Percentiles rank a stretch among this genome's conserved stretches.
Evolutionary conservation across 106 monocot genomes (phyloP).

Genomic region (Vanilla planifolia): DNA sequence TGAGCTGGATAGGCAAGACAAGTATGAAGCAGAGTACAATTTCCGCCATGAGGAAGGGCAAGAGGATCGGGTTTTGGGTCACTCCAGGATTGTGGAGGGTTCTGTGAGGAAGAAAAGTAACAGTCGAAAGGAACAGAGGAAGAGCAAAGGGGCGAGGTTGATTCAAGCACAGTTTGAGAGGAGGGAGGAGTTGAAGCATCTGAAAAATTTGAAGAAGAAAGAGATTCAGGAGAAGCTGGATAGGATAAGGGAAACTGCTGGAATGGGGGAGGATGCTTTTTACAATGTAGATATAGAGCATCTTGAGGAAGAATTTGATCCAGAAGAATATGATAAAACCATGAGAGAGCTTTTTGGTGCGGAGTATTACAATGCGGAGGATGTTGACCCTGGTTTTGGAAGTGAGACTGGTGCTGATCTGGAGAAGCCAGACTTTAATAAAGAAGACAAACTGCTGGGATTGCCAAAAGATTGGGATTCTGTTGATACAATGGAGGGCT

Average conservation of each 20-base stretch:
- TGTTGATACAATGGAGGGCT: constrained; percentile 30
- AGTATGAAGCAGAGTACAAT: constrained; percentile 73
- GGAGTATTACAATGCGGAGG: constrained; percentile 70
- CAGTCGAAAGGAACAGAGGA: constrained; percentile 76
- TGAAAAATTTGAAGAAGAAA: constrained; percentile 98
- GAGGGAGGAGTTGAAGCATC: constrained; percentile 82
- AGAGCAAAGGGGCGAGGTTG: constrained; percentile 92
- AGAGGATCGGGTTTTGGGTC: constrained; percentile 63
- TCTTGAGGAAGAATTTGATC: constrained; percentile 91
- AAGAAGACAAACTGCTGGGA: constrained; percentile 89
- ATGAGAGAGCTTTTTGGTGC: constrained; percentile 63
- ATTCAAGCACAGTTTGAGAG: constrained; percentile 70
- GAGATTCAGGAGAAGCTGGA: constrained; percentile 93
- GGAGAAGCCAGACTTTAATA: constrained; percentile 87
- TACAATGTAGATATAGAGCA: constrained; percentile 47
- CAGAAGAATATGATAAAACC: constrained; percentile 87
- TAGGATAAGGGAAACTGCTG: constrained; percentile 56
- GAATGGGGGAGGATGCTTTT: constrained; percentile 38
- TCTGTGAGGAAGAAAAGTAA: constrained; percentile 88
- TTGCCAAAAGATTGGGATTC: constrained; percentile 66
- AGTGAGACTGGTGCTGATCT: constrained; percentile 51
- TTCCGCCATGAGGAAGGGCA: constrained; percentile 83
- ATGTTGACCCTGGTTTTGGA: constrained; percentile 75
- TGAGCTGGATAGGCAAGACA: constrained; percentile 75
- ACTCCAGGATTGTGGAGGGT: constrained; percentile 64